Evolutionary conservation across 345 rosid species (phyloP), one percentile per base, ranked within the genome.

Genomic region (Lepidium africanum): DNA sequence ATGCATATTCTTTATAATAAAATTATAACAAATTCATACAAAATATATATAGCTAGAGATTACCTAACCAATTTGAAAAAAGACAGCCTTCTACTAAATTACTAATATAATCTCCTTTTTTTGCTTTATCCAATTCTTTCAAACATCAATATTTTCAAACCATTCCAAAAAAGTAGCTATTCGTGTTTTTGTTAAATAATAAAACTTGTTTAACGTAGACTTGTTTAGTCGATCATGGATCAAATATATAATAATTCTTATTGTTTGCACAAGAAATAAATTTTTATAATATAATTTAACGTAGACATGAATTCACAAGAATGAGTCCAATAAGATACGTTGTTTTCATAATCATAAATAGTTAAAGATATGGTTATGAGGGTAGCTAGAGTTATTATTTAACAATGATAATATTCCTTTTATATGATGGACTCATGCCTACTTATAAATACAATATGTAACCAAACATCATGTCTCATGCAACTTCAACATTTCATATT

Each of bases 381-480:
- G 77, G 72, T 66, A 58, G 77, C 71, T 73, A 58, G 50, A 57
- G 13, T 11, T 49, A 40, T 41, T 21, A 23, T 15, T 42, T 67
- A 61, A 52, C 21, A 16, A 52, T 16, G 5, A 52, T 49, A 43
- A 5, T 27, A 36, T 43, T 59, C 12, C 30, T 17, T 17, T 49
- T 50, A 32, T 40, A 65, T 51, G 12, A 58, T 40, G 39, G 17
- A 17, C 19, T 21, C 57, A 59, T 42, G 55, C 42, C 57, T 74
- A 67, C 63, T 27, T 74, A 74, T 74, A 67, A 74, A 74, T 74
- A 74, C 73, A 36, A 11, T 13, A 52, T 45, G 69, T 45, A 52
- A 74, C 32, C 51, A 59, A 30, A 66, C 62, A 73, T 65, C 62
- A 67, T 51, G 14, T 74, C 42, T 74, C 56, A 67, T 74, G 69